A percentile compares a stretch with the other conserved stretches of the same genome.
Evolutionary conservation across 352 stramenopile genomes (phyloP).

Genomic region (Pythium grandisporangium): DNA sequence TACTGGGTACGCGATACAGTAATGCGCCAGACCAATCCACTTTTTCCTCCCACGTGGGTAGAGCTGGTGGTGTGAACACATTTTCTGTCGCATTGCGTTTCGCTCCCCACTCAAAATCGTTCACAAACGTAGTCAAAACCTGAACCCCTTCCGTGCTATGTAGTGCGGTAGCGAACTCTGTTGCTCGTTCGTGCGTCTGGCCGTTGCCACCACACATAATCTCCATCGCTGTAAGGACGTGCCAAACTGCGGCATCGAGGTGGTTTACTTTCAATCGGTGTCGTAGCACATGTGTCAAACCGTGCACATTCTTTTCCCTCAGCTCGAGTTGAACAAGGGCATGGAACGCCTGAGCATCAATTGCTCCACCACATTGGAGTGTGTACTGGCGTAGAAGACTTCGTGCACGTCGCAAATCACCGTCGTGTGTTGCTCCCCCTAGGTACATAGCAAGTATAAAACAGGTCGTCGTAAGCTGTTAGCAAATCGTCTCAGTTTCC

Average conservation of each 20-base stretch:
- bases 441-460: not conserved
- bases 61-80: too few relatives aligned
- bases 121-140: conserved; percentile 9
- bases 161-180: conserved; percentile 21
- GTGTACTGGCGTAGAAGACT: conserved; percentile 1
- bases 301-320: conserved; percentile 7
- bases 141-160: conserved; percentile 19
- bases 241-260: conserved; percentile 19
- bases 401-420: conserved; percentile 2
- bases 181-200: conserved; percentile 2
- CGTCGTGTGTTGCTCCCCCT: conserved; percentile 4
- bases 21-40: conserved; percentile 1
- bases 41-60: too few relatives aligned
- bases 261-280: conserved; percentile 5
- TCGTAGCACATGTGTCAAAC: not conserved
- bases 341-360: conserved; percentile 1
- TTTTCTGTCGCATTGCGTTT: too few relatives aligned
- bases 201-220: conserved; percentile 38
- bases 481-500: too few relatives aligned
- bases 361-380: not conserved
- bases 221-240: conserved; percentile 36
- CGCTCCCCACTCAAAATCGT: too few relatives aligned
- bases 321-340: conserved; percentile 3
- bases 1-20: conserved; percentile 23
- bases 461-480: too few relatives aligned